Conservation (phyloP, 768 basidiomycete species). For the Panaeolus cyanescens region DNA sequence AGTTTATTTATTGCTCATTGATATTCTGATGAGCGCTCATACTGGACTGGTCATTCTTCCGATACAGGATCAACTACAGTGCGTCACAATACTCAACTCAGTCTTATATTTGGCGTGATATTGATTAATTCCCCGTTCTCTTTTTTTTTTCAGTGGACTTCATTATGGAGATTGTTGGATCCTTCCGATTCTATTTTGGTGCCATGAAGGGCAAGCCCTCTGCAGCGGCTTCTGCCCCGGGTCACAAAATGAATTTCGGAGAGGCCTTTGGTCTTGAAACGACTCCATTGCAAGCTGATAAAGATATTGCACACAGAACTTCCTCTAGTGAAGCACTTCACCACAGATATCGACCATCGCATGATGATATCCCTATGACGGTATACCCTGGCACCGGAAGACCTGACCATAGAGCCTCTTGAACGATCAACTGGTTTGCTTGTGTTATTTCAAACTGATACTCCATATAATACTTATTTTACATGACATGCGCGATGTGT, state of each 20-base stretch:
- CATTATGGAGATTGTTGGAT: conserved; percentile 58
- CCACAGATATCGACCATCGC: background rate
- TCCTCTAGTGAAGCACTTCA: background rate
- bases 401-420: too few relatives aligned
- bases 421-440: too few relatives aligned
- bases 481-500: too few relatives aligned
- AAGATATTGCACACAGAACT: background rate
- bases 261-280: conserved; percentile 38
- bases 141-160: conserved; percentile 56
- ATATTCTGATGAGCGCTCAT: background rate
- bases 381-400: background rate
- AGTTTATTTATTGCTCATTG: conserved; percentile 28
- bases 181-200: conserved; percentile 62
- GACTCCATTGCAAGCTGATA: background rate
- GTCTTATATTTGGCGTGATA: background rate
- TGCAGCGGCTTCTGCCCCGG: conserved; percentile 19
- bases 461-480: too few relatives aligned
- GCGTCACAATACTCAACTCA: conserved; percentile 1
- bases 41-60: background rate
- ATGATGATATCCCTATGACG: background rate
- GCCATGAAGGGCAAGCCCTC: conserved; percentile 31
- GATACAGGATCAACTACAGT: conserved; percentile 33
- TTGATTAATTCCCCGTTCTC: background rate
- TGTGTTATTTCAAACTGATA: too few relatives aligned
- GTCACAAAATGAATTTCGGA: conserved; percentile 29